Evolutionary conservation across 2,329 filamentous ascomycete species (phyloP), one percentile per base, ranked within the genome.

Genomic region (Alternaria tenuissima): DNA sequence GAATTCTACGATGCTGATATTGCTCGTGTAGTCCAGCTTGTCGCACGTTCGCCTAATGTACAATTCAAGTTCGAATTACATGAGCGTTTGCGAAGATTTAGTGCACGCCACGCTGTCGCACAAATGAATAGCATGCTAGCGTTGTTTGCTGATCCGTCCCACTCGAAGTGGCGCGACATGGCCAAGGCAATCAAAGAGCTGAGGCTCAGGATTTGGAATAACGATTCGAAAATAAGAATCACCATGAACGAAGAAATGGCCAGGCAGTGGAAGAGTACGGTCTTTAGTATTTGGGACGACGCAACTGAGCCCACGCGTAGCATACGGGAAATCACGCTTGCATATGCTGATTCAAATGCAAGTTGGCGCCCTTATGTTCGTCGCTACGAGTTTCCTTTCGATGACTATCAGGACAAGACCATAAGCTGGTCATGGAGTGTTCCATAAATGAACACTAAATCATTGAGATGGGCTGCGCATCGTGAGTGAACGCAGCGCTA

Each of bases 1-100:
- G 46, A 49, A 32, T 49, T 49, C 32, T 49, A 49, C 20, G 46
- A 49, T n/a, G 32, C 8, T 4, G 46, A 49, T 32, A 49, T 49
- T 14, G 46, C 46, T 2, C 46, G 46, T 36, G 46, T 49, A 1
- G 46, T 49, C 20, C 34, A 34, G 46, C 46, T 49, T 26, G 46
- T 49, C 30, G 32, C 46, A 14, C 46, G 46, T 8, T 49, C 46
- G 16, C 46, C 46, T 1, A 14, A 49, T 11, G 8, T 49, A 2
- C 32, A 20, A 12, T 49, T 49, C 4, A 49, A 14, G 14, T 38
- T 49, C 5, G 32, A 49, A 5, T 8, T 49, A 3, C 32, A 49
- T 22, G 20, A 49, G 20, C 28, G n/a, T 18, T 14, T 49, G 3
- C 32, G 18, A 3, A 49, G 16, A n/a, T 48, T 5, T 2, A 16